Base-by-base conservation (phyloP, 805 yeast species). In the Torulaspora indica region DNA sequence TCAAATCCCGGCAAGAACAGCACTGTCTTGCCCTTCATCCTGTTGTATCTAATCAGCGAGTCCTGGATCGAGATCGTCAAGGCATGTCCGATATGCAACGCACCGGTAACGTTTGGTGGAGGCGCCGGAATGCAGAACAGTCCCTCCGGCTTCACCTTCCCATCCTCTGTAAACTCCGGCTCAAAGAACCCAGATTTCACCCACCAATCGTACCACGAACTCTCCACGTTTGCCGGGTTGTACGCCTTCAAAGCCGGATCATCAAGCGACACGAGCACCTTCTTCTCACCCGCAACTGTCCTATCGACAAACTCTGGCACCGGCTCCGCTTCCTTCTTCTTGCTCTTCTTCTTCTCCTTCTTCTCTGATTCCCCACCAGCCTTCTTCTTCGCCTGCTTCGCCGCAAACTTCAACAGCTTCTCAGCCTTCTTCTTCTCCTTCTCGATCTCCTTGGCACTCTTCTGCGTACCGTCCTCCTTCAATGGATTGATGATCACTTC, bases 191-290 rank as follows among this genome's bases (percentile, higher is more conserved):
- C 95, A 67, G 86, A 76, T 58, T 84, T 74, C 48, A 78, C 83
- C 98, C 98, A 93, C 98, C 98, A 93, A 14, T 77, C 79, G 69
- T 91, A 91, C 98, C 98, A 93, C 10, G 96, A 86, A 45, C 95
- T 83, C 70, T 93, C 98, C 38, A 93, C 97, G 56, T 82, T 84
- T 56, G 79, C 78, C 27, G 98, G 98, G 59, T 79, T 85, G 68
- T 93, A 93, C 8, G 98, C 91, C 68, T 93, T 90, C 64, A 93
- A 79, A 15, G 97, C 81, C 17, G 96, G 90, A 63, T 90, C 95
- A 34, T 91, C 96, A 42, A 93, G 76, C 28, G 88, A 77, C n/a
- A 80, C 84, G 46, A 93, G 77, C 27, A 82, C 68, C 71, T 93
- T 93, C 79, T 91, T 93, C 58, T 89, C 95, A 50, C 98, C 98